A percentile compares a stretch with the other conserved stretches of the same genome.
These are phyloP conservation scores for Pythium diclinum DNA, from an alignment of 352 stramenopile genomes.

Conservation along the genomic window DNA sequence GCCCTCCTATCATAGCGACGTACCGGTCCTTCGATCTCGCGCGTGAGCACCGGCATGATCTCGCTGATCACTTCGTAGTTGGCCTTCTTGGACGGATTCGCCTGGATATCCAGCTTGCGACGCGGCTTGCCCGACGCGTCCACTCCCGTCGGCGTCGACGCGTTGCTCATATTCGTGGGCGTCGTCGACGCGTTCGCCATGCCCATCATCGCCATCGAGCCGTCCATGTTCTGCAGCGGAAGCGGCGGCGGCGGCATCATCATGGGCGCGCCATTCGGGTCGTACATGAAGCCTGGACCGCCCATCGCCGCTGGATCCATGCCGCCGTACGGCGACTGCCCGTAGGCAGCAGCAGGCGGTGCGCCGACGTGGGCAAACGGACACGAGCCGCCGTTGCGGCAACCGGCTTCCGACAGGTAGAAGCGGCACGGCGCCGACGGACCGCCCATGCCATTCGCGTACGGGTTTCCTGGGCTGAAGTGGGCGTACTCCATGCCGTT, in stretches of 20 bases:
- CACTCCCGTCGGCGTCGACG: conserved; percentile 8
- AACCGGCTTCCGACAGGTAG: conserved; percentile 48
- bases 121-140: conserved; percentile 22
- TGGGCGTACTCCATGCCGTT: conserved; percentile 4
- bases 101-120: conserved; percentile 57
- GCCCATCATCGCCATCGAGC: conserved; percentile 1
- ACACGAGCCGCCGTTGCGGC: conserved; percentile 62
- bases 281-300: too few relatives aligned
- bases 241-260: conserved; percentile 33
- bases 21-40: conserved; percentile 76
- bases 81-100: conserved; percentile 58
- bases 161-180: conserved; percentile 12
- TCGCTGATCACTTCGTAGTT: conserved; percentile 74
- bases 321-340: conserved; percentile 11
- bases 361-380: conserved; percentile 44
- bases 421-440: conserved; percentile 46
- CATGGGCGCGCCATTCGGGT: too few relatives aligned
- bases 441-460: conserved; percentile 29
- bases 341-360: conserved; percentile 10
- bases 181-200: conserved; percentile 30
- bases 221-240: conserved; percentile 15
- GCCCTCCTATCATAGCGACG: too few relatives aligned
- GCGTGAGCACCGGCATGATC: conserved; percentile 68
- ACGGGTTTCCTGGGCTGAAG: conserved; percentile 39
- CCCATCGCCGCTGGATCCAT: neutral